phyloP scores from a whole-genome alignment of 768 basidiomycete species.

The Rhizopogon vulgaris region DNA sequence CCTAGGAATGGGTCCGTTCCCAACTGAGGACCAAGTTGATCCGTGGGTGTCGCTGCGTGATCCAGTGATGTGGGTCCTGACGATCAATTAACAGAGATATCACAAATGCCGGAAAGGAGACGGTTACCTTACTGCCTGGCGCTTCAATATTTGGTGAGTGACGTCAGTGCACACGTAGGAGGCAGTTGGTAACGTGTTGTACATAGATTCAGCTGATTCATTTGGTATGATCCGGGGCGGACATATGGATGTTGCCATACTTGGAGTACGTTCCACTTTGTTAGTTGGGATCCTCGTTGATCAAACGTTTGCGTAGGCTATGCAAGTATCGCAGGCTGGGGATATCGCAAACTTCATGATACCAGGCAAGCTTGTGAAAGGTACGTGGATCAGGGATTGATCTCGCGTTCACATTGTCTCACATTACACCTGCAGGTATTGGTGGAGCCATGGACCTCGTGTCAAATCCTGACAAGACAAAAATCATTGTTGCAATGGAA shows the following conservation, averaged over 20 bases:
- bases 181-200: neutral
- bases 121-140: constrained; percentile 81
- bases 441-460: constrained; percentile 91
- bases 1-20: constrained; percentile 77
- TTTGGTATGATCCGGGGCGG: constrained; percentile 95
- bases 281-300: constrained; percentile 1
- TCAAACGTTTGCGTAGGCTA: constrained; percentile 42
- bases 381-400: constrained; percentile 20
- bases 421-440: constrained; percentile 46
- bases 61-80: neutral
- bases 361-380: constrained; percentile 81
- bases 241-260: constrained; percentile 85
- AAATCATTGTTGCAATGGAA: constrained; percentile 80
- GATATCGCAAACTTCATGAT: constrained; percentile 97
- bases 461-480: constrained; percentile 87
- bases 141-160: constrained; percentile 75
- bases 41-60: constrained; percentile 39
- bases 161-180: neutral
- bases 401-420: neutral
- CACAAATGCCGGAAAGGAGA: constrained; percentile 86
- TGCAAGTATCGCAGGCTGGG: constrained; percentile 85
- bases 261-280: constrained; percentile 51
- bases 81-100: constrained; percentile 47
- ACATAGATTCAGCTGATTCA: constrained; percentile 73
- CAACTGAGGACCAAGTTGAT: constrained; percentile 64